phyloP scores from a whole-genome alignment of 306 rosid species.

The Lathyrus sativus region DNA sequence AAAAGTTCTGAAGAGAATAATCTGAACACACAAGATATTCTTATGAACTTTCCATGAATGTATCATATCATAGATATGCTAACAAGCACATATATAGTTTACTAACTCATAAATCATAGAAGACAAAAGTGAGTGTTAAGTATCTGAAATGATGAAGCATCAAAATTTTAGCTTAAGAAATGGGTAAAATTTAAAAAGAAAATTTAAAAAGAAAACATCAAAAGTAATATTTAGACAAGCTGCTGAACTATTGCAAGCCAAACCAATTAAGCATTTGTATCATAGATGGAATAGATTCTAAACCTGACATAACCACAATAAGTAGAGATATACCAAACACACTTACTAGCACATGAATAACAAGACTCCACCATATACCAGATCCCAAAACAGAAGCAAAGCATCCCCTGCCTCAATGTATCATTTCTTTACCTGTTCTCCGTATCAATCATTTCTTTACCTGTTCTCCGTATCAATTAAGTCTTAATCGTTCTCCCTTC shows the following conservation, averaged over 20 bases:
- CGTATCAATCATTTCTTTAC: too few relatives aligned
- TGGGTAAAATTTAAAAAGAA: neutral
- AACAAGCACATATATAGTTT: neutral
- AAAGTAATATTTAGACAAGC: neutral
- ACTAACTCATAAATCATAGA: constrained; percentile 27
- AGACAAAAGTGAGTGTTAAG: constrained; percentile 15
- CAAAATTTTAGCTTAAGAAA: constrained; percentile 21
- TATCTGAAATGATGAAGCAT: constrained; percentile 13
- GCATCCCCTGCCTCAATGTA: too few relatives aligned
- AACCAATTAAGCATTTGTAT: constrained; percentile 10
- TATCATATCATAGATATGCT: neutral
- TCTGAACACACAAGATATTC: neutral
- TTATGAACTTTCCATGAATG: constrained; percentile 19
- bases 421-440: too few relatives aligned
- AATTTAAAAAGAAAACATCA: neutral
- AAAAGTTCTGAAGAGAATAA: constrained; percentile 13
- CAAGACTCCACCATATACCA: too few relatives aligned
- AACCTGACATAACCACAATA: constrained; percentile 2
- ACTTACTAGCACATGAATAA: constrained; percentile 30
- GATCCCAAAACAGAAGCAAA: too few relatives aligned
- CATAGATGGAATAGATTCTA: constrained; percentile 12
- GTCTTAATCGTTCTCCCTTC: too few relatives aligned
- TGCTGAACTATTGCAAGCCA: constrained; percentile 14
- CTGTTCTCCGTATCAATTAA: too few relatives aligned
- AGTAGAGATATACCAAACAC: constrained; percentile 25